Conservation (phyloP, 2,329 filamentous ascomycete species). For the Stachybotrys chartarum region DNA sequence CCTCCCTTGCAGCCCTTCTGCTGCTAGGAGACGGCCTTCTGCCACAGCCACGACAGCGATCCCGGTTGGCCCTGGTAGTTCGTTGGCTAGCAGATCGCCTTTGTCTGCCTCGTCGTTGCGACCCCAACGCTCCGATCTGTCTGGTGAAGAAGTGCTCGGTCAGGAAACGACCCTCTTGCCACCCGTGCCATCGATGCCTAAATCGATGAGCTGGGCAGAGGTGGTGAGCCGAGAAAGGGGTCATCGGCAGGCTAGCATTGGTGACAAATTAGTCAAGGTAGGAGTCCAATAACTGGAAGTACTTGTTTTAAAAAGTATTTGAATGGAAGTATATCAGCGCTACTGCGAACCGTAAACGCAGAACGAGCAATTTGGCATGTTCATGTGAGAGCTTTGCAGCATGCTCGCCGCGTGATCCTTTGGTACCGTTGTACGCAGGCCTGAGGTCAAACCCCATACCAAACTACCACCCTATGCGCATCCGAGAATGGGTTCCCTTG, state of each 20-base stretch:
- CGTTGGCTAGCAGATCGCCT: not conserved
- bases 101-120: not conserved
- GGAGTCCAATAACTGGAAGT: no score
- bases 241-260: not conserved
- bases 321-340: no score
- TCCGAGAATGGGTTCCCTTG: not conserved
- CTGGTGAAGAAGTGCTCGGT: conserved; percentile 2
- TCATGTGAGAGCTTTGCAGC: no score
- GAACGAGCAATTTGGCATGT: no score
- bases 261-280: not conserved
- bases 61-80: not conserved
- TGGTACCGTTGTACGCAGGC: no score
- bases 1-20: not conserved
- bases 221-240: conserved; percentile 21
- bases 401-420: no score
- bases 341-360: no score
- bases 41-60: not conserved
- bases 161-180: not conserved
- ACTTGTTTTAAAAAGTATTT: no score
- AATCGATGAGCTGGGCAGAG: conserved; percentile 30
- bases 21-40: not conserved
- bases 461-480: no score
- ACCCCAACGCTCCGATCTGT: conserved; percentile 11
- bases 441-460: no score
- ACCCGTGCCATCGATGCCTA: not conserved